These are phyloP conservation scores for Cyanidiococcus yangmingshanensis DNA, from an alignment of 23 red algal species.

Conservation along the genomic window DNA sequence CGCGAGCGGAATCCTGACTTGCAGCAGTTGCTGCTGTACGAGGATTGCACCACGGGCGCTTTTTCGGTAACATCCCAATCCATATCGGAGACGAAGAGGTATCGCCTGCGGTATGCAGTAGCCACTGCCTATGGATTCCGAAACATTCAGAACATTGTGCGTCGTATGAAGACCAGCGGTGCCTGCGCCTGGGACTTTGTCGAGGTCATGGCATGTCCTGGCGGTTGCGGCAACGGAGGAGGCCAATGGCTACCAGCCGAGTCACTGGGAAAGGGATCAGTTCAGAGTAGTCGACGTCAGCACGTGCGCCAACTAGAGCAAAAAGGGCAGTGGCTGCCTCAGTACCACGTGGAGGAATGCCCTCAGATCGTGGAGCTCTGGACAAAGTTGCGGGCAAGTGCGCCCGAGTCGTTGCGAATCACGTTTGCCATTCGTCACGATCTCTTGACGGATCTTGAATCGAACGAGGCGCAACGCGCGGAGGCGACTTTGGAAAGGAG, in stretches of 20 bases:
- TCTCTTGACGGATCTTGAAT: neutral
- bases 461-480: neutral
- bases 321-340: neutral
- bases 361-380: neutral
- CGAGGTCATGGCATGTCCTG: conserved; percentile 79
- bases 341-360: neutral
- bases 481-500: neutral
- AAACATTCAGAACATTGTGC: conserved; percentile 72
- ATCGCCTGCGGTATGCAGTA: conserved; percentile 34
- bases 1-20: neutral
- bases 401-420: neutral
- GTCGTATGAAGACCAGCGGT: conserved; percentile 33
- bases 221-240: conserved; percentile 73
- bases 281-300: neutral
- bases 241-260: conserved; percentile 24
- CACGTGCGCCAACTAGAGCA: neutral
- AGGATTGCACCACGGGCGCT: neutral
- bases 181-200: conserved; percentile 41
- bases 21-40: conserved; percentile 13
- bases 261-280: neutral
- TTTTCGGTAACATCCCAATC: neutral
- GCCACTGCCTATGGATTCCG: conserved; percentile 67
- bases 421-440: neutral
- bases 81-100: neutral
- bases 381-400: neutral